phyloP scores from a whole-genome alignment of 2,329 filamentous ascomycete genomes.

The Colletotrichum chrysophilum region DNA sequence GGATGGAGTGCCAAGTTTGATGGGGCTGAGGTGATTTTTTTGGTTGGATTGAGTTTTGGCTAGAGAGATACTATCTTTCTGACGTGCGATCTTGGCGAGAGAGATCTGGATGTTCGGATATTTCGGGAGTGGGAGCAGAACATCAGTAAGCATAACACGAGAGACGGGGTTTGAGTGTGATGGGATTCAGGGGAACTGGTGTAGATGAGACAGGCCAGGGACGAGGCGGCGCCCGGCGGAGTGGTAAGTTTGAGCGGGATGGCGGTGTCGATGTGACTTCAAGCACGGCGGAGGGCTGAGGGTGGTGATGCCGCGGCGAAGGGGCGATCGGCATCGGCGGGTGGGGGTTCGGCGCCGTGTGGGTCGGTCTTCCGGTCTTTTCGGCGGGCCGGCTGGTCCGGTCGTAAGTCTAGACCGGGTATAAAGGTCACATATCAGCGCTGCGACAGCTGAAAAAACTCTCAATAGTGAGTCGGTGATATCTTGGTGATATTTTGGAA shows the following conservation, averaged over 20 bases:
- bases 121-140: neutral
- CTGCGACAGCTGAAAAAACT: neutral
- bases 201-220: neutral
- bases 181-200: neutral
- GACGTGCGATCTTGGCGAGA: neutral
- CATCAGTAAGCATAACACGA: neutral
- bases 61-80: neutral
- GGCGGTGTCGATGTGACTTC: neutral
- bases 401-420: neutral
- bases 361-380: neutral
- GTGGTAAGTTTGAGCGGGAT: neutral
- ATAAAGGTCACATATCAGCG: neutral
- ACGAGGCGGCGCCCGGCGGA: neutral
- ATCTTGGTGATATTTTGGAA: too few relatives aligned
- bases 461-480: too few relatives aligned
- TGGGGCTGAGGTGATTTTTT: neutral
- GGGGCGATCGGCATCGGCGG: neutral
- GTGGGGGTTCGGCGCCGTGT: neutral
- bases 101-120: neutral
- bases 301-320: neutral
- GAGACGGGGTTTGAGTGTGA: neutral
- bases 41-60: neutral
- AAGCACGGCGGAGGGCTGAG: neutral
- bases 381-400: neutral
- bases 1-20: neutral